Base-by-base conservation (phyloP, 2,329 filamentous ascomycete genomes). In the Cadophora sp. region DNA sequence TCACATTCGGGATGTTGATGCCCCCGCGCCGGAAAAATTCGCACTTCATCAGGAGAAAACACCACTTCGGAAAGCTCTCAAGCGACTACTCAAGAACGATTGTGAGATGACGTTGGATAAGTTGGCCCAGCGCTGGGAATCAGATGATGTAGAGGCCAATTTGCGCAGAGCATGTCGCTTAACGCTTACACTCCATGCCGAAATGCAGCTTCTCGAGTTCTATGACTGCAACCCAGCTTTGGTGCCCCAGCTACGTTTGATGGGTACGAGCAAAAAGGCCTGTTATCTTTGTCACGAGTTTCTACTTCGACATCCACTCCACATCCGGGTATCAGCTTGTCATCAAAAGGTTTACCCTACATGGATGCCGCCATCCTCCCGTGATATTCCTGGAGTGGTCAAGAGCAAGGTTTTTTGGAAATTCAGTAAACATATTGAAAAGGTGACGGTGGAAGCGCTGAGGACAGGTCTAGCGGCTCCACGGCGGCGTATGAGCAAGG, bases 251-350 rank as follows among this genome's bases (percentile, higher is more conserved):
- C 55, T 58, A 58, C 55, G 55, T 58, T 58, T 58, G 6, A 58
- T 58, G 55, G 55, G 55, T 34, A 58, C 55, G 55, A 58, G 55
- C 37, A 58, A 58, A 34, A 58, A 58, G 27, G 55, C 55, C 55
- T 58, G 55, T 27, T 58, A 58, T 58, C 55, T 58, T 58, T 58
- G 55, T 58, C n/a, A 58, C 27, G 55, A 58, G 29, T 58, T 58
- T 58, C 27, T 58, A 58, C 55, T 58, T 58, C 55, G 55, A 58
- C 55, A 58, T 58, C 55, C 55, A 58, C 55, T 58, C 27, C 55
- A 34, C 27, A 58, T 58, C 55, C 27, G 55, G 29, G 55, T 58
- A 58, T 58, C 55, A 34, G 55, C 55, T 58, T 58, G 55, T 58
- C 55, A 58, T 58, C 55, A 58, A 58, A 58, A 58, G 55, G 55